Conservation (phyloP, 2,329 filamentous ascomycete species). For the Claviceps lovelessii region DNA sequence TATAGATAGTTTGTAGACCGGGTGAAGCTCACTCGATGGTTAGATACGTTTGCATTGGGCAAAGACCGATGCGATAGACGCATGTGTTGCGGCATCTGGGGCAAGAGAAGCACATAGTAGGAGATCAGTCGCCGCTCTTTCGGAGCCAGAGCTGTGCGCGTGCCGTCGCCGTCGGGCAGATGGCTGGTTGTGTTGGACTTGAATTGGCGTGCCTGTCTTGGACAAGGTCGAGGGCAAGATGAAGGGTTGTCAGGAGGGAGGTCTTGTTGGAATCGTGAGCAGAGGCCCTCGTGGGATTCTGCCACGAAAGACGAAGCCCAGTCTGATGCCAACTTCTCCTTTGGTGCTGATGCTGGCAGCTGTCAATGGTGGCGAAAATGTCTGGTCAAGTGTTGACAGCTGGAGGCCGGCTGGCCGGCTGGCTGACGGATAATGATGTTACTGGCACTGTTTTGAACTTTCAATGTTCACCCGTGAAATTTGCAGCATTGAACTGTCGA, state of each 20-base stretch:
- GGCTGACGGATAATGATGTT: no score
- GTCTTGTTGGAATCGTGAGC: neutral
- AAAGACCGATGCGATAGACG: constrained; percentile 29
- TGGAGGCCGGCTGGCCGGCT: no score
- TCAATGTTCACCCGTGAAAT: no score
- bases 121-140: neutral
- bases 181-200: neutral
- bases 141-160: neutral
- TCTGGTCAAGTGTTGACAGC: no score
- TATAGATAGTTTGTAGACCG: neutral
- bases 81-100: no score
- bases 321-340: no score
- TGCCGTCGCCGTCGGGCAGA: no score
- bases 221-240: neutral
- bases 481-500: no score
- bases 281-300: neutral
- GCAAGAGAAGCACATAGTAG: no score
- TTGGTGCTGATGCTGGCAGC: neutral
- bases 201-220: neutral
- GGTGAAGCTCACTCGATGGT: neutral
- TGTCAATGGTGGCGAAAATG: neutral
- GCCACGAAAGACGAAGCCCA: neutral
- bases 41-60: constrained; percentile 49
- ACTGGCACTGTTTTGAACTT: no score
- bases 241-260: no score